Percentiles rank a stretch among this genome's conserved stretches.
Conservation (phyloP, 352 stramenopile genomes). For the Salisapilia sapeloensis region DNA sequence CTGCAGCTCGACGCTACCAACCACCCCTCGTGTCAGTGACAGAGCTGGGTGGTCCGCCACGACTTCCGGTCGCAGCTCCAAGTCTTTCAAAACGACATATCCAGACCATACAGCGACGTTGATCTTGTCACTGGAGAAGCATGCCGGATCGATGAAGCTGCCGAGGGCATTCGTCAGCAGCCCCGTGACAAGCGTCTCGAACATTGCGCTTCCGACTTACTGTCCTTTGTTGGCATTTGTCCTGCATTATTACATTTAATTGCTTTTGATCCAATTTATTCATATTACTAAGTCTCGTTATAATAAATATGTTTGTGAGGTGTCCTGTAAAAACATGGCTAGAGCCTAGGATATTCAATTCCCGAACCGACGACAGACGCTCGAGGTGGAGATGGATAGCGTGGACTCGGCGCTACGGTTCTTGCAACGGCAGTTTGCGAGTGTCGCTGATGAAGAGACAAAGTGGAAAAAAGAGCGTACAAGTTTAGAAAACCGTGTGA, state of each 20-base stretch:
- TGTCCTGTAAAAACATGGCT: background rate
- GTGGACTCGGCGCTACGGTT: slow-evolving; percentile 74
- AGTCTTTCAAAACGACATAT: slow-evolving; percentile 65
- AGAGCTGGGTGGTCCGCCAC: slow-evolving; percentile 40
- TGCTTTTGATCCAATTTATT: background rate
- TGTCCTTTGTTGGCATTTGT: background rate
- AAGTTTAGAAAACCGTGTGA: slow-evolving; percentile 53
- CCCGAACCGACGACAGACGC: background rate
- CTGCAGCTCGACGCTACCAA: slow-evolving; percentile 78
- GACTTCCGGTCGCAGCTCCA: slow-evolving; percentile 68
- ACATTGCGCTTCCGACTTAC: slow-evolving; percentile 22
- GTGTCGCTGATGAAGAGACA: slow-evolving; percentile 54
- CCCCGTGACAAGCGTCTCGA: slow-evolving; percentile 76
- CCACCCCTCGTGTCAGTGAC: slow-evolving; percentile 53
- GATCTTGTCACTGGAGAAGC: slow-evolving; percentile 82
- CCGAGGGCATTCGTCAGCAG: slow-evolving; percentile 72
- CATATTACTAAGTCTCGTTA: background rate
- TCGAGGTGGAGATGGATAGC: slow-evolving; percentile 64
- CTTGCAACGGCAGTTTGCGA: slow-evolving; percentile 71
- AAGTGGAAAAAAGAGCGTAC: slow-evolving; percentile 63
- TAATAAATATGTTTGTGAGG: slow-evolving; percentile 1
- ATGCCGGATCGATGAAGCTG: slow-evolving; percentile 75
- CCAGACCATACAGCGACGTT: slow-evolving; percentile 77
- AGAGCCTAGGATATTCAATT: background rate
- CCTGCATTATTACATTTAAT: background rate